Evolutionary conservation across 2,329 filamentous ascomycete genomes (phyloP).

Genomic region (Cladosporium sp.): DNA sequence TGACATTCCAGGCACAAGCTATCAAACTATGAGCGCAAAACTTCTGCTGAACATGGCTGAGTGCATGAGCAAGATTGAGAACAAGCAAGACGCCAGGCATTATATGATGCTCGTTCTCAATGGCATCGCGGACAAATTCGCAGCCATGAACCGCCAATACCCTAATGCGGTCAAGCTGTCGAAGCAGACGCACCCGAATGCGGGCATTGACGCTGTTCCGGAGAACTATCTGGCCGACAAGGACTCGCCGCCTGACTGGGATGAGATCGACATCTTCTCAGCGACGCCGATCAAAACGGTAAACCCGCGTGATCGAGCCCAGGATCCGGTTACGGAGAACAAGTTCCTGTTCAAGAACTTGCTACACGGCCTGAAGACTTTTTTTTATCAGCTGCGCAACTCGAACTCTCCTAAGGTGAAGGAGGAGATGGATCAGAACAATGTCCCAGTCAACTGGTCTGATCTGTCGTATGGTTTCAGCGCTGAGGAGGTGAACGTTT

Average conservation of each 20-base stretch:
- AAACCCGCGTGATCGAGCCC: slow-evolving; percentile 79
- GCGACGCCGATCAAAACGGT: slow-evolving; percentile 95
- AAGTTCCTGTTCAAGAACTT: slow-evolving; percentile 97
- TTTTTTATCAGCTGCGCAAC: slow-evolving; percentile 87
- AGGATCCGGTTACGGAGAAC: slow-evolving; percentile 90
- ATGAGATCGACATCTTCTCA: slow-evolving; percentile 94
- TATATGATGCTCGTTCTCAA: slow-evolving; percentile 96
- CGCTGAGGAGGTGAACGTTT: slow-evolving; percentile 91
- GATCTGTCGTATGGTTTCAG: slow-evolving; percentile 96
- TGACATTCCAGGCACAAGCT: slow-evolving; percentile 83
- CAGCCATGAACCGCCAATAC: slow-evolving; percentile 95
- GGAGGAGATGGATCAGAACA: slow-evolving; percentile 63
- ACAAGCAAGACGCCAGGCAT: slow-evolving; percentile 90
- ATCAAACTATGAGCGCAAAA: slow-evolving; percentile 99
- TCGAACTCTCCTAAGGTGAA: slow-evolving; percentile 64
- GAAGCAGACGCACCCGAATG: slow-evolving; percentile 60
- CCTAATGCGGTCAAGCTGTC: slow-evolving; percentile 91
- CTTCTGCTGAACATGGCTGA: slow-evolving; percentile 96
- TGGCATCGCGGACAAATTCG: slow-evolving; percentile 96
- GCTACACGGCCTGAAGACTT: slow-evolving; percentile 90
- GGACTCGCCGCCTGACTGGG: slow-evolving; percentile 81
- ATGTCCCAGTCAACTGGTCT: slow-evolving; percentile 82
- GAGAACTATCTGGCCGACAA: slow-evolving; percentile 84
- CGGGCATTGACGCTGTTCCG: slow-evolving; percentile 54
- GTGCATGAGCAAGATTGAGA: slow-evolving; percentile 86